Percentiles rank a stretch among this genome's conserved stretches.
phyloP scores from a whole-genome alignment of 176 grass and related monocot genomes.

The Oropetium thomaeum region DNA sequence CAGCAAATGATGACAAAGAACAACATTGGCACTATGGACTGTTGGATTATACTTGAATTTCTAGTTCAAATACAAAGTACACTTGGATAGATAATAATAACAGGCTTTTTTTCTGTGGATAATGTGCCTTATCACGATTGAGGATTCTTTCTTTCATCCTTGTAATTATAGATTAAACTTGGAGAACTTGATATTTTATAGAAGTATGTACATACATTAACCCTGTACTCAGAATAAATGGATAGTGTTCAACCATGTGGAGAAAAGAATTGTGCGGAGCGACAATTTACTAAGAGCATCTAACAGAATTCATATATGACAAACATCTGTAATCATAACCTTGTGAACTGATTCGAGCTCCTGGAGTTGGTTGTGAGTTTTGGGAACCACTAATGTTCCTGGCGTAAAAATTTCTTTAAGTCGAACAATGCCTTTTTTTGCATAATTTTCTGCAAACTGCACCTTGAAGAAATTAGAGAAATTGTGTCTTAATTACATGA shows the following conservation, averaged over 20 bases:
- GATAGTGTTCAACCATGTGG: background rate
- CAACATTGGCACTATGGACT: background rate
- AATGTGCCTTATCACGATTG: background rate
- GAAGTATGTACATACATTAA: background rate
- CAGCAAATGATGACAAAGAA: background rate
- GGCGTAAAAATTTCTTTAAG: slow-evolving; percentile 96
- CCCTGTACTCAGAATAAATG: background rate
- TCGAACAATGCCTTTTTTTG: slow-evolving; percentile 81
- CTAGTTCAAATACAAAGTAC: background rate
- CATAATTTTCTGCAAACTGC: slow-evolving; percentile 95
- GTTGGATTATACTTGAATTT: slow-evolving; percentile 5
- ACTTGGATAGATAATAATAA: background rate
- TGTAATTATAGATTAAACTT: background rate
- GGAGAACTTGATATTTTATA: slow-evolving; percentile 5
- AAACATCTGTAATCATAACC: slow-evolving; percentile 47
- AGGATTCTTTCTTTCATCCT: background rate
- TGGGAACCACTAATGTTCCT: slow-evolving; percentile 83
- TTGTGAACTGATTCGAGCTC: slow-evolving; percentile 99
- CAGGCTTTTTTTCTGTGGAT: background rate
- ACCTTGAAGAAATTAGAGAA: slow-evolving; percentile 20
- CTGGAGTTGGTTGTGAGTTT: slow-evolving; percentile 80
- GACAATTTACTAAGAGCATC: slow-evolving; percentile 4
- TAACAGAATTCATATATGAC: slow-evolving; percentile 9
- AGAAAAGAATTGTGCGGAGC: slow-evolving; percentile 2
- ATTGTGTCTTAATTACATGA: slow-evolving; percentile 24